These are phyloP conservation scores for Leptomonas seymouri DNA, from an alignment of 208 protist species.

Conservation along the genomic window DNA sequence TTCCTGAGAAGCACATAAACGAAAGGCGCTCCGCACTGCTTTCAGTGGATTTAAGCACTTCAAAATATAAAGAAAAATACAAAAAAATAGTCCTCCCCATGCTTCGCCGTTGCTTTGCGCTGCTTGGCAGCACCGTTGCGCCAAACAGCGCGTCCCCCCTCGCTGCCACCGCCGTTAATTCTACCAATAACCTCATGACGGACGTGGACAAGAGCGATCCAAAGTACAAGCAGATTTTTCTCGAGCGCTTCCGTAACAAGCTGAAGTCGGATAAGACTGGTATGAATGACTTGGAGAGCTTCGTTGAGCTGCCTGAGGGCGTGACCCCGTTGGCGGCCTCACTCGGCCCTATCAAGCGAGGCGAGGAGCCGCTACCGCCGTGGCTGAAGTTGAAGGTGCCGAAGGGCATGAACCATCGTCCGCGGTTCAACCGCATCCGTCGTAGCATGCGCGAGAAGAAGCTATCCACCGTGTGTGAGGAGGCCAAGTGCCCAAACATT, in stretches of 20 bases:
- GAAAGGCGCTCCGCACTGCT: too few species aligned
- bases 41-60: not conserved
- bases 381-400: constrained; percentile 93
- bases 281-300: constrained; percentile 76
- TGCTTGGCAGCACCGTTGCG: constrained; percentile 18
- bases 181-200: constrained; percentile 26
- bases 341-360: constrained; percentile 79
- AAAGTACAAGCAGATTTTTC: constrained; percentile 75
- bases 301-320: constrained; percentile 78
- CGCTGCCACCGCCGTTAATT: constrained; percentile 9
- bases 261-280: constrained; percentile 68
- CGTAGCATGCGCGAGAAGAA: constrained; percentile 83
- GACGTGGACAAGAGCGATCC: constrained; percentile 49
- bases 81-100: constrained; percentile 15
- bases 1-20: too few species aligned
- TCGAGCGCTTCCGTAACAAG: constrained; percentile 73
- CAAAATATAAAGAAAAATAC: not conserved
- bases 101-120: constrained; percentile 32
- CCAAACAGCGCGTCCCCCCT: constrained; percentile 18
- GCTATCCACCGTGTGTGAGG: constrained; percentile 92
- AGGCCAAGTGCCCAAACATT: constrained; percentile 99
- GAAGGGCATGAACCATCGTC: constrained; percentile 77
- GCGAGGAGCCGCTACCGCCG: constrained; percentile 84
- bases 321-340: constrained; percentile 62
- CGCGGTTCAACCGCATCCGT: constrained; percentile 85